Evolutionary conservation across 2,329 filamentous ascomycete genomes (phyloP).

Genomic region (Talaromyces verruculosus): DNA sequence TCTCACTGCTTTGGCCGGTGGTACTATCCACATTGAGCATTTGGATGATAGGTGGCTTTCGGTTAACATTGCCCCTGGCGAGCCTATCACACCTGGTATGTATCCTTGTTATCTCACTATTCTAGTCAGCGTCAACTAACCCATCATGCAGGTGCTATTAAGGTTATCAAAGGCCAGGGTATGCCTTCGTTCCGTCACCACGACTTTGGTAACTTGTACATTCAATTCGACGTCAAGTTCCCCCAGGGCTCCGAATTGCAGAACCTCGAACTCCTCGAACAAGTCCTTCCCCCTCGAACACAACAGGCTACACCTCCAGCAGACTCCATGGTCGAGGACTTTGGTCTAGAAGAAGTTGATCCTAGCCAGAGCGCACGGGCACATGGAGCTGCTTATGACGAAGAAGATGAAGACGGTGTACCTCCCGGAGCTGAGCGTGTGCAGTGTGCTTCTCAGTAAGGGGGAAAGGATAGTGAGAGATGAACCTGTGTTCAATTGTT

Average conservation of each 20-base stretch:
- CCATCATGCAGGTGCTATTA: constrained; percentile 68
- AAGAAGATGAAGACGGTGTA: constrained; percentile 63
- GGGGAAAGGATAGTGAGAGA: not conserved
- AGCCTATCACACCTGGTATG: constrained; percentile 90
- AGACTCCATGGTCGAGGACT: constrained; percentile 90
- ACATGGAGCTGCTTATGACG: constrained; percentile 61
- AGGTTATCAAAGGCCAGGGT: constrained; percentile 92
- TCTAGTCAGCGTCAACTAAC: constrained; percentile 24
- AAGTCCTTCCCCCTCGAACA: constrained; percentile 74
- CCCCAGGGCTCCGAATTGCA: constrained; percentile 70
- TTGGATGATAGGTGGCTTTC: constrained; percentile 96
- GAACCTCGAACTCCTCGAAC: constrained; percentile 76
- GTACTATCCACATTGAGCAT: constrained; percentile 89
- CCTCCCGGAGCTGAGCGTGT: constrained; percentile 51
- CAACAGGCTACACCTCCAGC: constrained; percentile 66
- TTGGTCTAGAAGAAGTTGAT: constrained; percentile 82
- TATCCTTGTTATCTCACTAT: constrained; percentile 1
- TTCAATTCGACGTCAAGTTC: constrained; percentile 98
- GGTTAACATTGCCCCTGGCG: constrained; percentile 87
- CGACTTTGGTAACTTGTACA: constrained; percentile 92
- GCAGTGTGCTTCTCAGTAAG: constrained; percentile 55
- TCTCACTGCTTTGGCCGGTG: constrained; percentile 88
- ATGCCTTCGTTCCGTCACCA: constrained; percentile 97
- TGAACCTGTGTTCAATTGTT: not conserved
- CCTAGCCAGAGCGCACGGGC: constrained; percentile 64